Conservation (phyloP, 768 basidiomycete species). For the Leccinellum luteum region DNA sequence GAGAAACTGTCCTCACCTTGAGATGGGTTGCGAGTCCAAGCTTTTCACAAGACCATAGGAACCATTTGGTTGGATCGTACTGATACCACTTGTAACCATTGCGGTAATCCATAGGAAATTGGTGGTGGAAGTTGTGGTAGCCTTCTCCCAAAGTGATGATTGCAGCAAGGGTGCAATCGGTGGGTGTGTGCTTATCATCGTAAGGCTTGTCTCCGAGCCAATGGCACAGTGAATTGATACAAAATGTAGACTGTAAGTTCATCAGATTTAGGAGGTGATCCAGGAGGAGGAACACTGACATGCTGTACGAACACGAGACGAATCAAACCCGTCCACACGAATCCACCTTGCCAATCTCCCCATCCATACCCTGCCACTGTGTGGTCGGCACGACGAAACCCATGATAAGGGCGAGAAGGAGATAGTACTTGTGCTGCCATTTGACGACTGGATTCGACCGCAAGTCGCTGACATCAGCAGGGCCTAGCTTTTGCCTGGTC, state of each 20-base stretch:
- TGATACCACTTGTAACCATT: conserved; percentile 88
- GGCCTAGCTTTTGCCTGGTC: conserved; percentile 80
- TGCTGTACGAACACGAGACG: conserved; percentile 79
- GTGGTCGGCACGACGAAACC: conserved; percentile 65
- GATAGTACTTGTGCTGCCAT: conserved; percentile 83
- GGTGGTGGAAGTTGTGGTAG: conserved; percentile 98
- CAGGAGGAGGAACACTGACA: conserved; percentile 40
- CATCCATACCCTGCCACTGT: conserved; percentile 17
- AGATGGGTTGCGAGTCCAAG: conserved; percentile 52
- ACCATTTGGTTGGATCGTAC: conserved; percentile 91
- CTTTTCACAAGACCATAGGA: conserved; percentile 47
- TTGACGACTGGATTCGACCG: conserved; percentile 70
- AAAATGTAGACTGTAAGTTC: conserved; percentile 72
- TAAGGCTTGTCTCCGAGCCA: conserved; percentile 90
- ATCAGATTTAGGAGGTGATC: background rate
- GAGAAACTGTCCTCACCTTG: conserved; percentile 32
- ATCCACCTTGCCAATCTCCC: conserved; percentile 26
- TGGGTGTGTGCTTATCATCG: conserved; percentile 88
- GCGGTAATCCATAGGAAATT: conserved; percentile 95
- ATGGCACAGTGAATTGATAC: conserved; percentile 91
- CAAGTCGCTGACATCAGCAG: conserved; percentile 82
- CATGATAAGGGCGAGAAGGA: conserved; percentile 61
- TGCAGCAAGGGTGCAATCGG: conserved; percentile 82
- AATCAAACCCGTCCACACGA: conserved; percentile 39
- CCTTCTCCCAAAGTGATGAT: conserved; percentile 89